phyloP scores from a whole-genome alignment of 139 green algal species.

The Yamagishiella unicocca region DNA sequence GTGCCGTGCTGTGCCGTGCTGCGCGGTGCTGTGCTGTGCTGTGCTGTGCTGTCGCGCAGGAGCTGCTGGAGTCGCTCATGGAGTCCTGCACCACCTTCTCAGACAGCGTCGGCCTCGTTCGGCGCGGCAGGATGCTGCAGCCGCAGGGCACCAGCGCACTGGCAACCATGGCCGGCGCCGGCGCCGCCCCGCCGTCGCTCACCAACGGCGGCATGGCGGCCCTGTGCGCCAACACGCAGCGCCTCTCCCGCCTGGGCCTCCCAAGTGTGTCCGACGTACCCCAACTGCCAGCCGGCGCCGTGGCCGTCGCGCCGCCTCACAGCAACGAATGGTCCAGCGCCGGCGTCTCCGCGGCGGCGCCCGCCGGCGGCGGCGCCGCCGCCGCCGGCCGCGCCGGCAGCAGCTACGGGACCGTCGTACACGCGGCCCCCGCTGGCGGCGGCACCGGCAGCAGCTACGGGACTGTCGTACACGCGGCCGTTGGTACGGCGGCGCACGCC shows the following conservation, averaged over 20 bases:
- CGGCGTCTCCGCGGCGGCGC: neutral
- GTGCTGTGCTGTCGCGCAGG: neutral
- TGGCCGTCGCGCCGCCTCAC: neutral
- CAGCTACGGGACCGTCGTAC: too few relatives aligned
- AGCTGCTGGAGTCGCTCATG: constrained; percentile 12
- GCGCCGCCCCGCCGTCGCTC: neutral
- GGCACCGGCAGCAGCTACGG: too few relatives aligned
- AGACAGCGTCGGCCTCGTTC: neutral
- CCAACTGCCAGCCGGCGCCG: neutral
- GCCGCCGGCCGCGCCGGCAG: neutral
- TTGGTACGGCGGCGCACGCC: too few relatives aligned
- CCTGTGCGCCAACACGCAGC: neutral
- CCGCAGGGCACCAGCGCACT: neutral
- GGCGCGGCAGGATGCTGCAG: neutral
- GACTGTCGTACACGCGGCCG: too few relatives aligned
- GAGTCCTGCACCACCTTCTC: neutral
- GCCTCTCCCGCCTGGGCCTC: neutral
- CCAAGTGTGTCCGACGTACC: neutral
- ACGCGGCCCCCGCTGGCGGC: neutral
- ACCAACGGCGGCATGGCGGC: neutral
- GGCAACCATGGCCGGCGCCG: neutral
- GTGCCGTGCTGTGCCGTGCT: too few relatives aligned
- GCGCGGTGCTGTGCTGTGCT: too few relatives aligned
- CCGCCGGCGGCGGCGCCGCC: neutral
- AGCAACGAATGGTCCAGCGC: neutral